Evolutionary conservation across 2,329 filamentous ascomycete genomes (phyloP), one percentile per base, ranked within the genome.

Genomic region (Trichoderma sp.): DNA sequence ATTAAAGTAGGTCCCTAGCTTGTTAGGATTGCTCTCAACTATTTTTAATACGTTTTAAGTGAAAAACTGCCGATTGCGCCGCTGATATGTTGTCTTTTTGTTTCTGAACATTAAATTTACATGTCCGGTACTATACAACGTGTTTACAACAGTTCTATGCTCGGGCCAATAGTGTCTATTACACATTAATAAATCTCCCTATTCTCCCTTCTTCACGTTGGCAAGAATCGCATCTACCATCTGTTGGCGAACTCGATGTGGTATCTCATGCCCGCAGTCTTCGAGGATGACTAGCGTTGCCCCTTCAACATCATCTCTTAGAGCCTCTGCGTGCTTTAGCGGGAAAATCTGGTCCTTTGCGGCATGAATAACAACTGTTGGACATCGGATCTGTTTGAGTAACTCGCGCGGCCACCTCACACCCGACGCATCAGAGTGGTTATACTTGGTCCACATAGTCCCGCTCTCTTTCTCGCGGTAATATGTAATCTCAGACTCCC

Each of bases 231-330:
- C 62, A 51, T 64, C 36, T 3, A 43, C 62, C 39, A 64, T 64
- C 26, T 12, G 39, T 4, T 32, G 62, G 11, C 62, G 62, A 51
- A 51, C 39, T 11, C 62, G 39, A 14, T 64, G 62, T 11, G 62
- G 62, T 32, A 64, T 64, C 62, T 64, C 62, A 64, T 64, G 62
- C 28, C 62, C 62, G 4, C 62, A 64, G 39, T 51, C 62, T 51
- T 64, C 62, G 6, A 64, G n/a, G 24, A 64, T 32, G 9, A 64
- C 62, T 4, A 64, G 62, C 4, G 9, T 64, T 24, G 62, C 62
- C 6, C 62, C 62, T 15, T 32, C n/a, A 8, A 64, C 39, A 15
- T 64, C 62, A 51, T 64, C 62, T 15, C 62, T 51, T 2, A 64
- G 39, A 51, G 62, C 36, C 26, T 64, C 62, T 5, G 62, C 62